Base-by-base conservation (phyloP, 306 rosid species). In the Corylus heterophylla region DNA sequence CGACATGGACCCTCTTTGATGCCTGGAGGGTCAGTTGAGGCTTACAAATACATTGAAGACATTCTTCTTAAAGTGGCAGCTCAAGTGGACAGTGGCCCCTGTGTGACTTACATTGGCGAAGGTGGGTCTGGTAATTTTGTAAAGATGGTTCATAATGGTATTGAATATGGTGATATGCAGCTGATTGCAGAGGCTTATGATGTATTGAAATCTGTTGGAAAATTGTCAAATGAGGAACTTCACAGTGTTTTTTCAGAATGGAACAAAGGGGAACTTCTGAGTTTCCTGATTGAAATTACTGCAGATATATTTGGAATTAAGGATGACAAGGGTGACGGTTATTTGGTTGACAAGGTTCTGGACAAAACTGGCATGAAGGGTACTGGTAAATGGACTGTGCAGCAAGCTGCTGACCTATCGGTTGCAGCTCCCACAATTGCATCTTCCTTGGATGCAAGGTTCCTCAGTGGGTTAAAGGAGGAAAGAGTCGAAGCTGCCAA, bases 341-440 rank as follows among this genome's bases (percentile, higher is more conserved):
- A 90, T 85, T 89, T 94, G 85, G 98, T 94, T 49, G 98, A 94
- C 89, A 92, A 94, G 85, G 97, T 94, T 77, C 85, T 94, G 77
- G 98, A 94, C 89, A 94, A 94, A 83, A 94, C 98, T 5, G 97
- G 98, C 80, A 92, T 94, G 97, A 94, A 94, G 89, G 98, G 96
- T 54, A 92, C 97, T 54, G 98, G 97, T 75, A 94, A 90, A 87
- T 94, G 98, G 97, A 92, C 97, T 12, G 98, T 94, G 71, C 98
- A 94, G 85, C 98, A 94, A 85, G 97, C 98, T 58, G 98, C 98
- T 59, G 98, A 93, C 52, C 89, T 93, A 75, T 94, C 97, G 14
- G 85, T 94, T 88, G 91, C 98, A 71, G 97, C 97, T 80, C 98
- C 96, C 63, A 94, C 98, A 71, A 94, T 94, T 79, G 97, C 87